These are phyloP conservation scores for Cucumis hystrix DNA, from an alignment of 306 rosid species.

Conservation along the genomic window DNA sequence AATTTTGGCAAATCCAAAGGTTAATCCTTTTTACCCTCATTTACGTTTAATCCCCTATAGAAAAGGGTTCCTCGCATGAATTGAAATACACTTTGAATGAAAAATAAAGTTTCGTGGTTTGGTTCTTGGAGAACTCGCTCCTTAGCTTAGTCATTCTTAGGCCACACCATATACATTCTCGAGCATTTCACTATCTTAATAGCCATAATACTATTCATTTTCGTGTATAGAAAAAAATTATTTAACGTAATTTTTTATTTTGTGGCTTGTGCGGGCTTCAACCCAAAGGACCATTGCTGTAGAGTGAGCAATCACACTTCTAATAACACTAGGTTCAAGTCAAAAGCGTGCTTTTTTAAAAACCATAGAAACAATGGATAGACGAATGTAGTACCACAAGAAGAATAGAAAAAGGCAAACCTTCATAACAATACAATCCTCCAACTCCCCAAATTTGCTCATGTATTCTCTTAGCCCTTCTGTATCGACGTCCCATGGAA, in stretches of 20 bases:
- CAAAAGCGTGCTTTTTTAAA: neutral
- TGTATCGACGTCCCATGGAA: conserved; percentile 78
- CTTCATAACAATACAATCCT: conserved; percentile 88
- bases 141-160: too few species aligned
- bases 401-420: conserved; percentile 19
- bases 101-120: too few species aligned
- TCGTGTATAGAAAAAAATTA: neutral
- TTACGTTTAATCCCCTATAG: too few species aligned
- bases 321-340: neutral
- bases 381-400: neutral
- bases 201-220: neutral
- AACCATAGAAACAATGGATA: neutral
- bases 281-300: neutral
- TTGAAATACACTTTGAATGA: too few species aligned
- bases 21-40: too few species aligned
- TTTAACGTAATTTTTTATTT: neutral
- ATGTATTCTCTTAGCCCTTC: conserved; percentile 71
- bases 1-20: too few species aligned
- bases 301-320: neutral
- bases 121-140: too few species aligned
- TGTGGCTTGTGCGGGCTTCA: neutral
- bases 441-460: conserved; percentile 74
- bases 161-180: neutral
- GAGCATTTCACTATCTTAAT: neutral
- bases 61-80: too few species aligned